phyloP scores from a whole-genome alignment of 2,329 filamentous ascomycete species.

The Ascochyta viciae-villosae region DNA sequence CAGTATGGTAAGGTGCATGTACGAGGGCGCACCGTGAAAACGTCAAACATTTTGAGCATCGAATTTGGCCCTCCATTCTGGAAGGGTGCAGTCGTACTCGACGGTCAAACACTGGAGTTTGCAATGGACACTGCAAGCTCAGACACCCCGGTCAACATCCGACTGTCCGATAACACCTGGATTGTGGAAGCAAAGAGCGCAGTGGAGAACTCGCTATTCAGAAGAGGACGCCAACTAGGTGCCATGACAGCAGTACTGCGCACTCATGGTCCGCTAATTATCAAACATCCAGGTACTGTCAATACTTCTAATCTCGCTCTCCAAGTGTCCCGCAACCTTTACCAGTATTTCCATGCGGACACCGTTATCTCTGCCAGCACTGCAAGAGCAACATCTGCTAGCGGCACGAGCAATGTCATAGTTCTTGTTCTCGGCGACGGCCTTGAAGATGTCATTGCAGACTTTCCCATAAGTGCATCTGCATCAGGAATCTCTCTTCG shows the following conservation, averaged over 20 bases:
- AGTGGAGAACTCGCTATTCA: conserved; percentile 28
- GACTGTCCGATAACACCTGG: conserved; percentile 19
- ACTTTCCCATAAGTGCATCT: conserved; percentile 43
- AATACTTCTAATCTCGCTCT: conserved; percentile 52
- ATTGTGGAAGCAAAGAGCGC: neutral
- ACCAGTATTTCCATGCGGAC: conserved; percentile 65
- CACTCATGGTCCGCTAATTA: conserved; percentile 54
- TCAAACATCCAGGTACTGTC: conserved; percentile 45
- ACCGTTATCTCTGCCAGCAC: conserved; percentile 47
- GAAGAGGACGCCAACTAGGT: conserved; percentile 59
- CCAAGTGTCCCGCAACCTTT: conserved; percentile 64
- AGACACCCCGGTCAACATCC: neutral
- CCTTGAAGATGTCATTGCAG: conserved; percentile 24
- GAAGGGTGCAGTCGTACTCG: conserved; percentile 23
- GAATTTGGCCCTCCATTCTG: conserved; percentile 35
- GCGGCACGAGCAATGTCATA: conserved; percentile 55
- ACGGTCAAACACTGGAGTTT: conserved; percentile 32
- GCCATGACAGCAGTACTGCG: conserved; percentile 62
- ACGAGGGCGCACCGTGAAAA: conserved; percentile 36
- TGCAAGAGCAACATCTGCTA: neutral
- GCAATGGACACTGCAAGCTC: neutral
- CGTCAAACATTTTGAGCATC: conserved; percentile 43
- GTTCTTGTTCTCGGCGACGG: conserved; percentile 43
- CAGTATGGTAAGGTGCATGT: conserved; percentile 59
- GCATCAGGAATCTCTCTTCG: conserved; percentile 27